Base-by-base conservation (phyloP, 192 early-diverging fungal species). In the Linnemannia hyalina region DNA sequence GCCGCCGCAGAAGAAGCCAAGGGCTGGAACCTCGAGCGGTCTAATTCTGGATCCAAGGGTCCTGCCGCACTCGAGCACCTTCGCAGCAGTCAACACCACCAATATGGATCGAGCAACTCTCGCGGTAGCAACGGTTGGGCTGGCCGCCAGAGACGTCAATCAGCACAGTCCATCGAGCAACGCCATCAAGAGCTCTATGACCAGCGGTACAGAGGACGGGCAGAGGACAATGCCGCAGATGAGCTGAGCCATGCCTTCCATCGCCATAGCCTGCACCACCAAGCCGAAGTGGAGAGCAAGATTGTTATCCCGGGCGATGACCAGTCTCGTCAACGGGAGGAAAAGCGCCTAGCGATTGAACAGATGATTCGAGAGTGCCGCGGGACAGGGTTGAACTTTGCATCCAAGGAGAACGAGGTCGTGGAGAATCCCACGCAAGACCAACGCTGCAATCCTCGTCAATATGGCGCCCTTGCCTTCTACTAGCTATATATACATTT, bases 61-160 rank as follows among this genome's bases (percentile, higher is more conserved):
- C 84, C 76, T 44, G 84, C 84, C 23, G 84, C 84, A n/a, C 41
- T 86, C 4, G 75, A 81, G 72, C 84, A 86, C 26, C 68, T 86
- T 29, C 22, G 80, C 42, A 71, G 63, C 1, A 40, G n/a, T 10
- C 73, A 76, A 26, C 68, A 70, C 16, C 69, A 70, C 18, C 68
- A 76, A 2, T 52, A 41, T 26, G 29, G 46, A 0, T 47, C 46
- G 7, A 40, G 38, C 20, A 73, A 44, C 6, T 55, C 68, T 71
- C 80, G 75, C 22, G 23, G 63, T 22, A 36, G 54, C 15, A 70
- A 74, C 46, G 42, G 52, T 35, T 77, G 78, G 63, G 36, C 26
- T 11, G n/a, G 70, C 6, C 73, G 77, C 11, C 47, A 73, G 5
- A 72, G 81, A 40, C 80, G 41, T 32, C 60, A 69, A 52, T 73